Percentiles rank a stretch among this genome's conserved stretches.
Evolutionary conservation across 75 land plant genomes (phyloP).

Genomic region (Pinus albicaulis): DNA sequence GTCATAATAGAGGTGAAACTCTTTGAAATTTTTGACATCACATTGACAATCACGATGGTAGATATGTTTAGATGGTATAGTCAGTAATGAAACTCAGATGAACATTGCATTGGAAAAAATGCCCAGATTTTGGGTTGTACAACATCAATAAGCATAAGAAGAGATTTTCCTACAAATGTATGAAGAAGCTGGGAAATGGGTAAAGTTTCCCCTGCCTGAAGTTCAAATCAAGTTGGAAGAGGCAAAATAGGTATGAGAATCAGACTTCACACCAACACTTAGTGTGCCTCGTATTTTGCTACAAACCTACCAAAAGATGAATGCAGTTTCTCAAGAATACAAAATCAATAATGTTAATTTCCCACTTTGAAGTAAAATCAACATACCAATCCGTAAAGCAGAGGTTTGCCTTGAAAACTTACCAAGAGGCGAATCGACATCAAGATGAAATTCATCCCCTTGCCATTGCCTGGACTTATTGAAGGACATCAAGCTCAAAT

Average conservation of each 20-base stretch:
- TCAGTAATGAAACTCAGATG: too few relatives aligned
- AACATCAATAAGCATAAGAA: too few relatives aligned
- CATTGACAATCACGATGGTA: too few relatives aligned
- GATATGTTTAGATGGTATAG: too few relatives aligned
- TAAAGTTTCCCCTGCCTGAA: not conserved
- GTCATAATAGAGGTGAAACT: too few relatives aligned
- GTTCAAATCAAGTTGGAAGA: not conserved
- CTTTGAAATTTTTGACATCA: too few relatives aligned
- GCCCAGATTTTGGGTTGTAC: too few relatives aligned
- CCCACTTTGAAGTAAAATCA: not conserved
- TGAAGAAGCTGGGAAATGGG: not conserved
- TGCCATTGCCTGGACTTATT: constrained; percentile 9
- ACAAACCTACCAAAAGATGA: not conserved
- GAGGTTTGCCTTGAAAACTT: not conserved
- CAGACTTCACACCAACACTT: not conserved
- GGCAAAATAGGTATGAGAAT: too few relatives aligned
- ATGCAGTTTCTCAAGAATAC: not conserved
- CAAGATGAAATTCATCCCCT: constrained; percentile 12
- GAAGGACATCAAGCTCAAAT: too few relatives aligned
- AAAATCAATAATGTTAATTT: not conserved
- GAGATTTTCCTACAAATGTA: not conserved
- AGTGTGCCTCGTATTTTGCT: not conserved
- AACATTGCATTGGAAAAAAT: too few relatives aligned
- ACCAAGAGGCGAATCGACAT: constrained; percentile 7
- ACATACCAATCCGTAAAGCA: not conserved